Evolutionary conservation across 345 rosid genomes (phyloP).

Genomic region (Camelina neglecta): DNA sequence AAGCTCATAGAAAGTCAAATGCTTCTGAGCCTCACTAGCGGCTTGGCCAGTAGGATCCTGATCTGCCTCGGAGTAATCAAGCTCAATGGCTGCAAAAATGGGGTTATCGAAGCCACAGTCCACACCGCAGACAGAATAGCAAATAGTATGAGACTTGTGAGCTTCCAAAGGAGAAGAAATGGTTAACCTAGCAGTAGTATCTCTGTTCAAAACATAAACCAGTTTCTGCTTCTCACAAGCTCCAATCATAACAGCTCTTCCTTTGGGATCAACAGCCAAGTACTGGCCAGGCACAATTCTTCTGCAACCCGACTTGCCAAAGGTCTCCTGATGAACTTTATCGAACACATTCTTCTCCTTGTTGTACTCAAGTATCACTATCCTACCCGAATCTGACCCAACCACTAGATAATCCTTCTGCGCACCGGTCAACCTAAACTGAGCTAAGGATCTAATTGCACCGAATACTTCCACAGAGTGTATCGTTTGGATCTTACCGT

Average conservation of each 20-base stretch:
- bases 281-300: slow-evolving; percentile 97
- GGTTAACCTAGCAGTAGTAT: slow-evolving; percentile 91
- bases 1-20: slow-evolving; percentile 90
- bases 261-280: slow-evolving; percentile 91
- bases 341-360: slow-evolving; percentile 87
- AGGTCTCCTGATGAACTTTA: slow-evolving; percentile 92
- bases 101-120: slow-evolving; percentile 99
- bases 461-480: slow-evolving; percentile 95
- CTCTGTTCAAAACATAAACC: slow-evolving; percentile 92
- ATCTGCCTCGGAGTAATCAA: slow-evolving; percentile 96
- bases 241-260: slow-evolving; percentile 91
- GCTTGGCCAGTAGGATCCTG: slow-evolving; percentile 90
- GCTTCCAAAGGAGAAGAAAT: slow-evolving; percentile 98
- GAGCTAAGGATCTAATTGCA: slow-evolving; percentile 84
- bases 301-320: slow-evolving; percentile 93
- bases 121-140: slow-evolving; percentile 84
- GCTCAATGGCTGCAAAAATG: slow-evolving; percentile 86
- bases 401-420: slow-evolving; percentile 90
- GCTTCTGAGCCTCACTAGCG: slow-evolving; percentile 93
- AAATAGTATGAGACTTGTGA: slow-evolving; percentile 90
- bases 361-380: slow-evolving; percentile 87
- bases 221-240: slow-evolving; percentile 98
- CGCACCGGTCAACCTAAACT: slow-evolving; percentile 90
- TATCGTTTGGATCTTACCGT: slow-evolving; percentile 86
- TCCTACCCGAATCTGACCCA: slow-evolving; percentile 98